Base-by-base conservation (phyloP, 2,329 filamentous ascomycete genomes). In the Arthrobotrys conoides region DNA sequence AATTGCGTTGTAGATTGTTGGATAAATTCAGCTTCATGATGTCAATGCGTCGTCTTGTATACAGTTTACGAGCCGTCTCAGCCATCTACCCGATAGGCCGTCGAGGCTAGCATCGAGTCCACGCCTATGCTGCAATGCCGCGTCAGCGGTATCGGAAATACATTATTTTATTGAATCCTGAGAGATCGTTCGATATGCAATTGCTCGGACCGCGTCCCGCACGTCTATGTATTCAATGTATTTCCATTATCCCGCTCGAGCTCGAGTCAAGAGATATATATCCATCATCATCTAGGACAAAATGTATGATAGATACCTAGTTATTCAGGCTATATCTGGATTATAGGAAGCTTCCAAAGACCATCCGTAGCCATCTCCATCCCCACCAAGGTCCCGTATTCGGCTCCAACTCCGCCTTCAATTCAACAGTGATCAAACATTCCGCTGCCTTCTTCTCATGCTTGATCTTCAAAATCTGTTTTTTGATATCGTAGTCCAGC, bases 331-430 rank as follows among this genome's bases (percentile, higher is more conserved):
- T 49, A 41, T 44, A 46, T n/a, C 20, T 38, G 12, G 33, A 46
- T 57, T 55, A 78, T 36, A 78, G 51, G 44, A 78, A 78, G 38
- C 75, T 78, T 33, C 68, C 67, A 63, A 78, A 69, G 38, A 78
- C 69, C 22, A 72, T 49, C 46, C 75, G 64, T 8, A 57, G 18
- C 63, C 61, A 72, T 30, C 24, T 64, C 75, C 68, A 78, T 44
- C 68, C 75, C 53, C 61, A 64, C 75, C 75, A 78, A 14, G 75
- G 75, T 20, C 61, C 75, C 46, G 68, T 78, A 38, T 55, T 78
- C 18, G 75, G 75, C 44, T 78, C 75, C 22, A 78, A 57, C 27
- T 68, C 24, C 16, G 75, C 75, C 24, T 67, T 78, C 68, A 78
- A 33, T 38, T 72, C 75, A 1, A 78, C 55, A 27, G 18, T 69